A percentile compares a stretch with the other conserved stretches of the same genome.
These are phyloP conservation scores for Malassezia restricta DNA, from an alignment of 1,284 basidiomycete species.

Conservation along the genomic window DNA sequence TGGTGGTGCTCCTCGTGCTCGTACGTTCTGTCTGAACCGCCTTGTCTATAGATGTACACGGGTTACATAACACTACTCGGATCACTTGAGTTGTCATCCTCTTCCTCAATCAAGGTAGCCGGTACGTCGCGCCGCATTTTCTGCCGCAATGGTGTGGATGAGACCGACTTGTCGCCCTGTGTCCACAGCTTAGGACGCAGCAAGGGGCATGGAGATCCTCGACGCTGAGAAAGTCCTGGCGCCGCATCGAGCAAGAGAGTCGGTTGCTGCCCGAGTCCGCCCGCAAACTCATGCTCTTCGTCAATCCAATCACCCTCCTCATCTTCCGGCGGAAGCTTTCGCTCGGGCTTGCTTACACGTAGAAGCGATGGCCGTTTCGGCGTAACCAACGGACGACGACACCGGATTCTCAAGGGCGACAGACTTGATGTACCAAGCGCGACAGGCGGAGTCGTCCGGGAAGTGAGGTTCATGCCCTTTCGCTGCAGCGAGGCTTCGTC, in stretches of 20 bases:
- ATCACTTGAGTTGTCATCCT: background rate
- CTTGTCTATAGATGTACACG: background rate
- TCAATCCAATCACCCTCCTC: slow-evolving; percentile 16
- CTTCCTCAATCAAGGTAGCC: slow-evolving; percentile 9
- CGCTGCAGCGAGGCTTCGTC: no score
- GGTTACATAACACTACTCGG: background rate
- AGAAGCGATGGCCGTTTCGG: background rate
- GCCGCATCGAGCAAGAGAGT: background rate
- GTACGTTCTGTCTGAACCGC: background rate
- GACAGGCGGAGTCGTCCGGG: no score
- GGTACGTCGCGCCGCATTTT: background rate
- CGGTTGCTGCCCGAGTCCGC: background rate
- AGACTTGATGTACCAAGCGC: no score
- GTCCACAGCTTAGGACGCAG: background rate
- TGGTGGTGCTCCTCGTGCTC: background rate
- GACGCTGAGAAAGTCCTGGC: background rate
- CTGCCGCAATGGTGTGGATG: background rate
- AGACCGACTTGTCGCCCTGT: background rate
- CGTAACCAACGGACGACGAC: no score
- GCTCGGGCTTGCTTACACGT: no score
- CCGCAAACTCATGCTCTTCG: background rate
- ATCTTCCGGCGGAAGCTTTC: background rate
- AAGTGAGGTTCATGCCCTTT: no score
- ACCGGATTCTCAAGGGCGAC: no score
- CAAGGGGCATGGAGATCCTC: slow-evolving; percentile 8